Evolutionary conservation across 768 basidiomycete genomes (phyloP).

Genomic region (Tylopilus sp.): DNA sequence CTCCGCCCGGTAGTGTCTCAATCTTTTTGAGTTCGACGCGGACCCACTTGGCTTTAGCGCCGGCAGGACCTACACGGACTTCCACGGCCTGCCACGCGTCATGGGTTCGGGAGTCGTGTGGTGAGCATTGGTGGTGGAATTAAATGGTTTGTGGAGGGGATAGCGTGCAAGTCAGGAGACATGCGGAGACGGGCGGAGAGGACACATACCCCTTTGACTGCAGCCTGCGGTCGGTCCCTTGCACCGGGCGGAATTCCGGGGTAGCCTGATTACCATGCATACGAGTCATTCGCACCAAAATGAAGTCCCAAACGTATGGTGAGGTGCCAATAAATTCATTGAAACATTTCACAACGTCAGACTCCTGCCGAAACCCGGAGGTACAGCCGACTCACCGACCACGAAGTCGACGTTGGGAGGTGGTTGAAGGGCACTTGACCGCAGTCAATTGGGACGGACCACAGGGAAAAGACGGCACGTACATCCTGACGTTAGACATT

Average conservation of each 20-base stretch:
- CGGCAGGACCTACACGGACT: slow-evolving; percentile 67
- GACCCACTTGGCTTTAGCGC: slow-evolving; percentile 90
- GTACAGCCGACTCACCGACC: slow-evolving; percentile 49
- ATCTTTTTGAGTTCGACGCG: slow-evolving; percentile 89
- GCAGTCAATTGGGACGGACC: slow-evolving; percentile 6
- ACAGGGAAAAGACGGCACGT: slow-evolving; percentile 16
- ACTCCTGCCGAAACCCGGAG: neutral
- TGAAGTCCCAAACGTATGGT: neutral
- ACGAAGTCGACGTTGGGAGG: slow-evolving; percentile 90
- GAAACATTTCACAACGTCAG: slow-evolving; percentile 1
- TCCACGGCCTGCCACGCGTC: slow-evolving; percentile 67
- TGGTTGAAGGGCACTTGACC: slow-evolving; percentile 68
- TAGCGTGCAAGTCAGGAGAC: slow-evolving; percentile 9
- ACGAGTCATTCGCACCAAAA: neutral
- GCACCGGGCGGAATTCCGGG: slow-evolving; percentile 84
- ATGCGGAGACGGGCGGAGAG: neutral
- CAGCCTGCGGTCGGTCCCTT: slow-evolving; percentile 74
- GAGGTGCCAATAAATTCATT: too few relatives aligned
- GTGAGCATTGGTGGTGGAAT: too few relatives aligned
- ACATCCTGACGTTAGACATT: slow-evolving; percentile 49
- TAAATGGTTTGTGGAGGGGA: too few relatives aligned
- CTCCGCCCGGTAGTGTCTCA: slow-evolving; percentile 75
- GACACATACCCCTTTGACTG: slow-evolving; percentile 76
- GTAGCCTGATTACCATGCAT: slow-evolving; percentile 50
- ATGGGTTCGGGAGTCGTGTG: neutral